Percentiles rank a stretch among this genome's conserved stretches.
Evolutionary conservation across 768 basidiomycete species (phyloP).

Genomic region (Lepiota venenata): DNA sequence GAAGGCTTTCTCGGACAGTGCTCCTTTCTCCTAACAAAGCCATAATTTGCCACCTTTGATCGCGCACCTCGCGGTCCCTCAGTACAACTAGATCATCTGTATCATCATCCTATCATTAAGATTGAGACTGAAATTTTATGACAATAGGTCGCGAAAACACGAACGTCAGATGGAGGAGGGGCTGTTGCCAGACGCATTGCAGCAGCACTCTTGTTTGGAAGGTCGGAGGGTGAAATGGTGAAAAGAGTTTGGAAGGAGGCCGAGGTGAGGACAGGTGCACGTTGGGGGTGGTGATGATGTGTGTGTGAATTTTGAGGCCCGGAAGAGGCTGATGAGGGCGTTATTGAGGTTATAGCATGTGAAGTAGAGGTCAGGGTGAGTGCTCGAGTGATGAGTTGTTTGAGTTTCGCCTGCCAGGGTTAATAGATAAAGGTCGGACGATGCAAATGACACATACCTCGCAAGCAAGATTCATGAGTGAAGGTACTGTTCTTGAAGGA

Average conservation of each 20-base stretch:
- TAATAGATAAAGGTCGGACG: neutral
- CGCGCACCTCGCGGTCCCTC: conserved; percentile 61
- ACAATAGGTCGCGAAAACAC: conserved; percentile 6
- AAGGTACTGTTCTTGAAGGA: conserved; percentile 60
- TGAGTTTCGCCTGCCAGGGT: conserved; percentile 64
- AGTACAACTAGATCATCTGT: conserved; percentile 48
- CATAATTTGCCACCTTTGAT: conserved; percentile 76
- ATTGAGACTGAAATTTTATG: conserved; percentile 30
- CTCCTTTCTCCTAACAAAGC: conserved; percentile 73
- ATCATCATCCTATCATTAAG: conserved; percentile 47
- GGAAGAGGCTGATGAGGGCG: conserved; percentile 46
- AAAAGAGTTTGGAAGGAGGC: conserved; percentile 77
- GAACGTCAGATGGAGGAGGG: conserved; percentile 22
- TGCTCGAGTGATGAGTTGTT: conserved; percentile 80
- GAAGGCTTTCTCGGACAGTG: conserved; percentile 55
- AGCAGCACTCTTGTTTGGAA: conserved; percentile 78
- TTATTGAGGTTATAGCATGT: conserved; percentile 73
- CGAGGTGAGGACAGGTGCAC: conserved; percentile 51
- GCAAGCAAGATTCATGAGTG: conserved; percentile 72
- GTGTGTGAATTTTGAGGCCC: conserved; percentile 20
- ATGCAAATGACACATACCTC: conserved; percentile 47
- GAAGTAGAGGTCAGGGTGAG: conserved; percentile 74
- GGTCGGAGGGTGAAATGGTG: conserved; percentile 68
- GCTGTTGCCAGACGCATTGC: conserved; percentile 61
- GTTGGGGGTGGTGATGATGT: conserved; percentile 29